A percentile compares a stretch with the other conserved stretches of the same genome.
phyloP scores from a whole-genome alignment of 345 rosid species.

The Salix exigua region DNA sequence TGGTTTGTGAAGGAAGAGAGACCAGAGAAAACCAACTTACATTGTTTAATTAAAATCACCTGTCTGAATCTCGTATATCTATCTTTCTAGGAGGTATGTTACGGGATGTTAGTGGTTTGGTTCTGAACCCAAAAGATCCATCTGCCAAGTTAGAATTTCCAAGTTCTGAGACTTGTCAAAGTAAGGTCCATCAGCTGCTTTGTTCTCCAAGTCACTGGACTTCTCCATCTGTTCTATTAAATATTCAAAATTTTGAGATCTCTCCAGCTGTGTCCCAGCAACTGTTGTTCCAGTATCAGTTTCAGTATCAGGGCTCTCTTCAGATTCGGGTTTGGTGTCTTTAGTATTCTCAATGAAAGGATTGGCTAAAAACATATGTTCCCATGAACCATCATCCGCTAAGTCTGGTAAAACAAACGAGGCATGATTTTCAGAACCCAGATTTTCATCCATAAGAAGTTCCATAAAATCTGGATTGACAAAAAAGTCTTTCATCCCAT shows the following conservation, averaged over 20 bases:
- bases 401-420: slow-evolving; percentile 63
- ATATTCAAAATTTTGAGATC: slow-evolving; percentile 37
- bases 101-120: background rate
- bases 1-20: background rate
- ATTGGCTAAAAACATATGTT: slow-evolving; percentile 53
- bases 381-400: slow-evolving; percentile 75
- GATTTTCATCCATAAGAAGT: slow-evolving; percentile 59
- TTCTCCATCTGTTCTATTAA: slow-evolving; percentile 48
- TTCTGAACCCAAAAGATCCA: slow-evolving; percentile 49
- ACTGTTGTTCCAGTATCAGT: slow-evolving; percentile 27
- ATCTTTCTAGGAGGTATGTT: background rate
- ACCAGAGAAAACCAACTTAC: slow-evolving; percentile 1
- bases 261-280: slow-evolving; percentile 24
- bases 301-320: slow-evolving; percentile 25
- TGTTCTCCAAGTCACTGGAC: slow-evolving; percentile 32
- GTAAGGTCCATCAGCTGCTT: slow-evolving; percentile 27
- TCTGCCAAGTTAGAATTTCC: slow-evolving; percentile 53
- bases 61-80: background rate
- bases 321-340: slow-evolving; percentile 29
- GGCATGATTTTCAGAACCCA: slow-evolving; percentile 36
- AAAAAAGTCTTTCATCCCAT: slow-evolving; percentile 51
- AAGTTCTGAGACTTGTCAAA: slow-evolving; percentile 37
- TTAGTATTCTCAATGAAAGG: slow-evolving; percentile 34
- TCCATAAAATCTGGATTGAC: slow-evolving; percentile 61
- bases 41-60: background rate